These are phyloP conservation scores for Neopestalotiopsis rosae DNA, from an alignment of 2,329 filamentous ascomycete species.

Conservation along the genomic window DNA sequence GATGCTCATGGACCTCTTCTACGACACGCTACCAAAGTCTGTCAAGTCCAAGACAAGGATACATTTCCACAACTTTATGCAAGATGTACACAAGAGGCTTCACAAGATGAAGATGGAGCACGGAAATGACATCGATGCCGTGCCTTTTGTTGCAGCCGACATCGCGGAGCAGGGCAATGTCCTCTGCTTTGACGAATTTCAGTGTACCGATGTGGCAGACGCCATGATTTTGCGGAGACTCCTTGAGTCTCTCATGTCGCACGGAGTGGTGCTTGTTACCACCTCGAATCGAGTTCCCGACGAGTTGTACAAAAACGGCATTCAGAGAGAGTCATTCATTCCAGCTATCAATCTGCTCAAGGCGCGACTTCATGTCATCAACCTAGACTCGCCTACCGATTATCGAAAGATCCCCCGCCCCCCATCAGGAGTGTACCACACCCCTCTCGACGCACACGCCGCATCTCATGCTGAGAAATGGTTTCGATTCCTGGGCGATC, in stretches of 20 bases:
- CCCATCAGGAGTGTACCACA: constrained; percentile 91
- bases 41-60: constrained; percentile 88
- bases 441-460: constrained; percentile 80
- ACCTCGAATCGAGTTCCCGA: constrained; percentile 97
- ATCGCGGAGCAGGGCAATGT: constrained; percentile 86
- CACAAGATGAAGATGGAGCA: constrained; percentile 89
- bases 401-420: constrained; percentile 97
- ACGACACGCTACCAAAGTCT: constrained; percentile 83
- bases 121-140: constrained; percentile 86
- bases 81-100: constrained; percentile 89
- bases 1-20: constrained; percentile 99
- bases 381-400: constrained; percentile 93
- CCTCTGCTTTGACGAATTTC: constrained; percentile 97
- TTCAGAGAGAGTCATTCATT: constrained; percentile 93
- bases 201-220: constrained; percentile 97
- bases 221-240: constrained; percentile 94
- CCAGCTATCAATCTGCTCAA: constrained; percentile 95
- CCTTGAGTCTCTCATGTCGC: constrained; percentile 89
- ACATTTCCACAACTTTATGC: constrained; percentile 99
- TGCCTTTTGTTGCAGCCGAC: constrained; percentile 93
- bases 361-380: constrained; percentile 82
- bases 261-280: constrained; percentile 95
- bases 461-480: constrained; percentile 86
- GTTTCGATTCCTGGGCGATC: constrained; percentile 93
- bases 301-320: constrained; percentile 97